phyloP scores from a whole-genome alignment of 345 rosid species.

The Noccaea bulbosa region DNA sequence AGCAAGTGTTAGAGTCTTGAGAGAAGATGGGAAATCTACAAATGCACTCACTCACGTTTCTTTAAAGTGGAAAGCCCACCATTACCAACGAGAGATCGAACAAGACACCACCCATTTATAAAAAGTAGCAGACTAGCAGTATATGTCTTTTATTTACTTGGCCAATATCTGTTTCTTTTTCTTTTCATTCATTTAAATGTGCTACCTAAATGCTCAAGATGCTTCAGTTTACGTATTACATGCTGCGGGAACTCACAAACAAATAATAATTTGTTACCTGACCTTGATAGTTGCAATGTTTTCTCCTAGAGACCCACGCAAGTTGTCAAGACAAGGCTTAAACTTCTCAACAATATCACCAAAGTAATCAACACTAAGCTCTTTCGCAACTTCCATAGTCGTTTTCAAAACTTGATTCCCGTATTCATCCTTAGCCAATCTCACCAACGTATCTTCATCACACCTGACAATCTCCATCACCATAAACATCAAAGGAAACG shows the following conservation, averaged over 20 bases:
- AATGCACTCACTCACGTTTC: constrained; percentile 28
- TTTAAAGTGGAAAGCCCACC: constrained; percentile 33
- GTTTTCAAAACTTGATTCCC: constrained; percentile 10
- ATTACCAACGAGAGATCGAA: constrained; percentile 11
- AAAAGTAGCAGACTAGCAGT: too few species aligned
- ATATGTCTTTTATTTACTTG: too few species aligned
- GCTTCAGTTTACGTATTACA: too few species aligned
- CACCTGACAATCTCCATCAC: constrained; percentile 17
- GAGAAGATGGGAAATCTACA: constrained; percentile 30
- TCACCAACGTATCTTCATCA: constrained; percentile 19
- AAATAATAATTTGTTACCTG: too few species aligned
- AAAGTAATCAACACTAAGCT: not conserved
- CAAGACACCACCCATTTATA: constrained; percentile 2
- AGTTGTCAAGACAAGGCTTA: not conserved
- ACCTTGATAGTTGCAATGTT: constrained; percentile 5
- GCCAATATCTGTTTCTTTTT: too few species aligned
- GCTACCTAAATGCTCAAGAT: too few species aligned
- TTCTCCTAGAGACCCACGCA: constrained; percentile 2
- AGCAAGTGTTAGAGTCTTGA: constrained; percentile 16
- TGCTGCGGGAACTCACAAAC: too few species aligned
- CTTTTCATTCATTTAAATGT: too few species aligned
- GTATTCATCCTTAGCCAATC: constrained; percentile 13
- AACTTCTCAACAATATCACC: not conserved
- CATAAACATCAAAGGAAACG: not conserved
- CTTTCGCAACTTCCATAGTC: not conserved